Evolutionary conservation across 805 yeast genomes (phyloP).

Genomic region (Hanseniaspora pseudoguilliermondii): DNA sequence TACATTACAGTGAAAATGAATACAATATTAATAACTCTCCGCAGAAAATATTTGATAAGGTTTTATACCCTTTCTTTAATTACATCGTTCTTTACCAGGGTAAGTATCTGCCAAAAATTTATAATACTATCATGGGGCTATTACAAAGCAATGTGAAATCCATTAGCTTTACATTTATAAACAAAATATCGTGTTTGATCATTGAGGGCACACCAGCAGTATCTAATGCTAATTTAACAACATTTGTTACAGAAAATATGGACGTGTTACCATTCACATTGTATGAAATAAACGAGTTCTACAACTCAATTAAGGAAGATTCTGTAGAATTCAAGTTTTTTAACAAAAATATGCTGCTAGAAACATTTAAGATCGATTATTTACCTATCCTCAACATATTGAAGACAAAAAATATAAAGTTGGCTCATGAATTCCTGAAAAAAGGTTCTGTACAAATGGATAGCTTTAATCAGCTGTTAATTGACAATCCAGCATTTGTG

Average conservation of each 20-base stretch:
- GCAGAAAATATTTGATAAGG: not conserved
- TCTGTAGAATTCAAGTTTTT: not conserved
- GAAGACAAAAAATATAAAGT: not conserved
- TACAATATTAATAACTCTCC: not conserved
- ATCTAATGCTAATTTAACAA: not conserved
- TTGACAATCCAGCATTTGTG: not conserved
- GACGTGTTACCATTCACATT: not conserved
- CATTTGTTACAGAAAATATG: not conserved
- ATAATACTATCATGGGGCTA: not conserved
- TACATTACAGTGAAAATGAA: not conserved
- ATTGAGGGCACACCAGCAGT: not conserved
- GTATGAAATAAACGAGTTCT: constrained; percentile 2
- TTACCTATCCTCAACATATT: not conserved
- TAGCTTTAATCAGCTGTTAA: not conserved
- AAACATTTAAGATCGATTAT: not conserved
- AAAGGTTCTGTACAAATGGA: constrained; percentile 1
- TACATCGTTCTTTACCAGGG: not conserved
- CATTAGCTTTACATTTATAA: not conserved
- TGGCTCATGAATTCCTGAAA: not conserved
- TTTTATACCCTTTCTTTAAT: not conserved
- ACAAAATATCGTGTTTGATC: not conserved
- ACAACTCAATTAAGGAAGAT: not conserved
- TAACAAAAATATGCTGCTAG: not conserved
- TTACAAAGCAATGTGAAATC: not conserved
- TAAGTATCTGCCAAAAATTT: not conserved